A percentile compares a stretch with the other conserved stretches of the same genome.
These are phyloP conservation scores for Lycium ferocissimum DNA, from an alignment of 257 asterid genomes.

Conservation along the genomic window DNA sequence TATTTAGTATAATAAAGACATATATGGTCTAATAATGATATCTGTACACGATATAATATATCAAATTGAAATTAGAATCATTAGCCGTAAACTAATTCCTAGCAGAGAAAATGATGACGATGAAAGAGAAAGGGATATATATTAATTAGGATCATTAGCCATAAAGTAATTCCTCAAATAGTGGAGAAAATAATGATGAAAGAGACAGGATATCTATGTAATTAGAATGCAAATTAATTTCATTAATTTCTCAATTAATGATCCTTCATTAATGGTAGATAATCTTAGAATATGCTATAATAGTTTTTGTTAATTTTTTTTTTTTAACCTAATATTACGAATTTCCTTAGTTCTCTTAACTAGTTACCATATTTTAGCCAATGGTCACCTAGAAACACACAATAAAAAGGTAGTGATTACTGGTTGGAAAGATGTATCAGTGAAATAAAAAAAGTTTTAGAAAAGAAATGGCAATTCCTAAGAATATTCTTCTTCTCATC, in stretches of 20 bases:
- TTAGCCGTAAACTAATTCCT: neutral
- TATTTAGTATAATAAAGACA: too few species aligned
- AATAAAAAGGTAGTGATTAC: neutral
- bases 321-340: too few species aligned
- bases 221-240: too few species aligned
- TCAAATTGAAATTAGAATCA: neutral
- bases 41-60: neutral
- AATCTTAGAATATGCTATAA: too few species aligned
- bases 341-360: neutral
- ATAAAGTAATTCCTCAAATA: too few species aligned
- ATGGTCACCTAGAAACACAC: neutral
- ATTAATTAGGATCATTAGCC: too few species aligned
- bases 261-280: too few species aligned
- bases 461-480: neutral
- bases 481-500: neutral
- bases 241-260: too few species aligned
- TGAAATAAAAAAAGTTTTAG: neutral
- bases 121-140: neutral
- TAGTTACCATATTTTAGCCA: neutral
- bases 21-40: neutral
- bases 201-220: too few species aligned
- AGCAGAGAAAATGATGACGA: neutral
- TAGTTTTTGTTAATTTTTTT: too few species aligned
- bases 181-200: too few species aligned
- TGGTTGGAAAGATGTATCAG: neutral